Conservation (phyloP, 1,139 yeast species). For the Petasospora rhodanensis region DNA sequence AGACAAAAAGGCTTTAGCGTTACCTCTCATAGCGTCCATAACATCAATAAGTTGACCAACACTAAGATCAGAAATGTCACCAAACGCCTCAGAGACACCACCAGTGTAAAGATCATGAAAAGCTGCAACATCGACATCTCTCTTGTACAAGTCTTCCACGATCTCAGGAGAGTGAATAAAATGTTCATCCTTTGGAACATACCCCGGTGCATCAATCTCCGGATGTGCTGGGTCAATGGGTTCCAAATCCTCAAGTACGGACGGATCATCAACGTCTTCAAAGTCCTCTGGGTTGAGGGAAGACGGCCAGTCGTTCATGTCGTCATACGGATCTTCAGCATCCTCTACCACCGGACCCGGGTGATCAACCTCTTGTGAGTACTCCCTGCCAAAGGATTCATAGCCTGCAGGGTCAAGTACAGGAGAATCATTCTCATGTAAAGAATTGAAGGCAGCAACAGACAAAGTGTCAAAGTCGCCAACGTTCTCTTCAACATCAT, state of each 20-base stretch:
- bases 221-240: slow-evolving; percentile 3
- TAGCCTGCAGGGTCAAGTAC: too few species aligned
- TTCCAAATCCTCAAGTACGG: slow-evolving; percentile 2
- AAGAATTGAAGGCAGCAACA: too few species aligned
- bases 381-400: too few species aligned
- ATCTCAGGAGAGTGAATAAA: too few species aligned
- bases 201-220: background rate
- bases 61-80: slow-evolving; percentile 6
- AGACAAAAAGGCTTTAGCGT: slow-evolving; percentile 10
- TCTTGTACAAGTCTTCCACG: too few species aligned
- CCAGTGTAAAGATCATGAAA: background rate
- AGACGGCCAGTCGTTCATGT: background rate
- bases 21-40: slow-evolving; percentile 9
- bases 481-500: too few species aligned
- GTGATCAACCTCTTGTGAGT: too few species aligned
- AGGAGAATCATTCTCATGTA: too few species aligned
- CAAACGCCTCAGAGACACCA: slow-evolving; percentile 2
- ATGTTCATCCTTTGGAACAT: too few species aligned
- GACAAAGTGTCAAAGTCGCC: too few species aligned
- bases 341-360: too few species aligned
- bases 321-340: too few species aligned
- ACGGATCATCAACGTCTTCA: slow-evolving; percentile 1
- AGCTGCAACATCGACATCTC: slow-evolving; percentile 1
- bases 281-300: slow-evolving; percentile 5
- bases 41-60: slow-evolving; percentile 15